Conservation (phyloP, 2,329 filamentous ascomycete genomes). For the Colletotrichum magnum region DNA sequence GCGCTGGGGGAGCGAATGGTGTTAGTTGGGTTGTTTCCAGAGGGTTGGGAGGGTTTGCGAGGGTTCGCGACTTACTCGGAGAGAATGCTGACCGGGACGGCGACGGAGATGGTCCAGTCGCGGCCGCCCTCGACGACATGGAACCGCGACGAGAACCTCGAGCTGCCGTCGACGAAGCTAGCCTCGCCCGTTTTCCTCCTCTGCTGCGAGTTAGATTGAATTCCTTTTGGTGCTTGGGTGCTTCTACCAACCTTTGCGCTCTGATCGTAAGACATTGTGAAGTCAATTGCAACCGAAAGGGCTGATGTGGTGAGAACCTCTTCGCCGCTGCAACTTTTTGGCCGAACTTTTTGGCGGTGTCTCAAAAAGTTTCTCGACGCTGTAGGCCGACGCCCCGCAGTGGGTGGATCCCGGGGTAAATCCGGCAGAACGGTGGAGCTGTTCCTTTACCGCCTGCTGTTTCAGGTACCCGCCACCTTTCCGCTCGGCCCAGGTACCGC, state of each 20-base stretch:
- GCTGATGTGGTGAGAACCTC: conserved; percentile 9
- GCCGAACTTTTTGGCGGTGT: conserved; percentile 10
- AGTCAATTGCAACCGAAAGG: neutral
- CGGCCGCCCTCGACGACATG: conserved; percentile 70
- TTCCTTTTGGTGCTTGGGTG: too few relatives aligned
- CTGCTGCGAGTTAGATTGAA: conserved; percentile 48
- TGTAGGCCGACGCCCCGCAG: conserved; percentile 20
- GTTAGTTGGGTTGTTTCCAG: neutral
- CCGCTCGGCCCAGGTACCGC: conserved; percentile 31
- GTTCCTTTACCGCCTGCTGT: conserved; percentile 44
- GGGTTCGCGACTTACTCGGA: conserved; percentile 69
- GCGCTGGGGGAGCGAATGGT: conserved; percentile 63
- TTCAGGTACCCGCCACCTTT: conserved; percentile 30
- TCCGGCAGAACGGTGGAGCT: conserved; percentile 44
- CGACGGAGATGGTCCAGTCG: conserved; percentile 82
- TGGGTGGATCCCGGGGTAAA: conserved; percentile 36
- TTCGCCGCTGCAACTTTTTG: conserved; percentile 1
- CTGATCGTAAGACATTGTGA: conserved; percentile 38
- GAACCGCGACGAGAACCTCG: conserved; percentile 75
- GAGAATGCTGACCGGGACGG: conserved; percentile 83
- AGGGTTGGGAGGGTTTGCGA: neutral
- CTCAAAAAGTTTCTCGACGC: conserved; percentile 34
- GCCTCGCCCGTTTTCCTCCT: conserved; percentile 65
- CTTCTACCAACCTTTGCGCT: conserved; percentile 38
- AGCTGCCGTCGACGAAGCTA: conserved; percentile 54